Evolutionary conservation across 208 protist species (phyloP).

Genomic region (Acanthamoeba lenticulata): DNA sequence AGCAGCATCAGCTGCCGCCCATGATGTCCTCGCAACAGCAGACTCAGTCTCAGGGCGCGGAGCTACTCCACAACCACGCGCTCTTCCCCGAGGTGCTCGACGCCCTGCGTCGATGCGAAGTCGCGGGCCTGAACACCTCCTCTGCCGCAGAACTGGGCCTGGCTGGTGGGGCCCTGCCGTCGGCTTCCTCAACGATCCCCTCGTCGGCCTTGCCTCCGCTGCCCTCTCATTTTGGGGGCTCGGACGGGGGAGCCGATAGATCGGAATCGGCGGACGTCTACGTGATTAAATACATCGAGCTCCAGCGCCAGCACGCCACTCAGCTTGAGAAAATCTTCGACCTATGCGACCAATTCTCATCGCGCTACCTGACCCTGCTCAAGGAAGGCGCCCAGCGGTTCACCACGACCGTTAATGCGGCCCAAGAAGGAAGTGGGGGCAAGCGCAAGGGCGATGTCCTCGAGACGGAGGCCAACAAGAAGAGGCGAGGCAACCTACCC

Average conservation of each 20-base stretch:
- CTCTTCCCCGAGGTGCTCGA: constrained; percentile 35
- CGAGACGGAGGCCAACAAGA: constrained; percentile 29
- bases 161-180: not conserved
- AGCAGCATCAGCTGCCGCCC: not conserved
- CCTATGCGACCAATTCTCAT: constrained; percentile 38
- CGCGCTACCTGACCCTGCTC: constrained; percentile 25
- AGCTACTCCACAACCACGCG: not conserved
- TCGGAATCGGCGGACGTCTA: not conserved
- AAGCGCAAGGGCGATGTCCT: not conserved
- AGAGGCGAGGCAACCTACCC: constrained; percentile 56
- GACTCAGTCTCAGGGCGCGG: not conserved
- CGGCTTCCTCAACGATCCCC: not conserved
- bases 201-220: not conserved
- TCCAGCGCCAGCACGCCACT: not conserved
- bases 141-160: not conserved
- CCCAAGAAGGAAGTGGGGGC: not conserved
- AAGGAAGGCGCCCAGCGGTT: constrained; percentile 42
- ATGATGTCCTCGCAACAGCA: not conserved
- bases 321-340: constrained; percentile 19
- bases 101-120: constrained; percentile 38
- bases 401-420: constrained; percentile 18
- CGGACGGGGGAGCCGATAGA: not conserved
- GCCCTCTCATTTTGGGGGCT: not conserved
- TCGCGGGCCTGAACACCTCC: not conserved
- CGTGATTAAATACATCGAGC: constrained; percentile 45